These are phyloP conservation scores for Pulveroboletus sp. DNA, from an alignment of 768 basidiomycete genomes.

Conservation along the genomic window DNA sequence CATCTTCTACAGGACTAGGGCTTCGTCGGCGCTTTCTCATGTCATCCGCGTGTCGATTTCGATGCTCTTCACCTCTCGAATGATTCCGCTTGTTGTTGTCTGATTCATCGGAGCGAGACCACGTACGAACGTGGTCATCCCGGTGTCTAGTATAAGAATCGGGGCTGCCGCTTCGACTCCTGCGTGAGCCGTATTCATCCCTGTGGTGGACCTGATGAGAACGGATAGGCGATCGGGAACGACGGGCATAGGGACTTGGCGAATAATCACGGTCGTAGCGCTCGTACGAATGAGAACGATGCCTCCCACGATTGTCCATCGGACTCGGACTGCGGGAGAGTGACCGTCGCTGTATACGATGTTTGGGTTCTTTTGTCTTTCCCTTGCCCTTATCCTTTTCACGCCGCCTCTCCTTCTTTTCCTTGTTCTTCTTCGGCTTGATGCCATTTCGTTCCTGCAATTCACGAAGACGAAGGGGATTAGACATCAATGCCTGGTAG, in stretches of 20 bases:
- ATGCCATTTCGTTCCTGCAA: conserved; percentile 82
- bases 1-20: conserved; percentile 32
- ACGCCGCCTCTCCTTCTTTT: conserved; percentile 52
- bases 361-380: conserved; percentile 26
- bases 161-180: conserved; percentile 31
- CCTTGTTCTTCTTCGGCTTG: conserved; percentile 74
- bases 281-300: conserved; percentile 32
- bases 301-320: conserved; percentile 20
- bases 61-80: conserved; percentile 25
- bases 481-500: conserved; percentile 80
- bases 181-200: conserved; percentile 23
- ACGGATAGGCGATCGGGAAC: conserved; percentile 46
- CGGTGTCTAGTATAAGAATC: conserved; percentile 15
- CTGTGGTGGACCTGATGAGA: conserved; percentile 20
- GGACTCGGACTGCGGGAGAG: conserved; percentile 35
- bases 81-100: conserved; percentile 38
- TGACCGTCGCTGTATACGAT: conserved; percentile 28
- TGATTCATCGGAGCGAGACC: conserved; percentile 54
- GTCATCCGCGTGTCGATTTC: conserved; percentile 25
- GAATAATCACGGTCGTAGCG: conserved; percentile 34
- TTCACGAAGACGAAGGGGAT: conserved; percentile 80
- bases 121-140: conserved; percentile 33
- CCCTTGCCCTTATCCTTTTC: conserved; percentile 43
- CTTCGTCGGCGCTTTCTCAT: conserved; percentile 39
- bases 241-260: conserved; percentile 44